Evolutionary conservation across 2,329 filamentous ascomycete genomes (phyloP).

Genomic region (Ceratocystis eucalypticola): DNA sequence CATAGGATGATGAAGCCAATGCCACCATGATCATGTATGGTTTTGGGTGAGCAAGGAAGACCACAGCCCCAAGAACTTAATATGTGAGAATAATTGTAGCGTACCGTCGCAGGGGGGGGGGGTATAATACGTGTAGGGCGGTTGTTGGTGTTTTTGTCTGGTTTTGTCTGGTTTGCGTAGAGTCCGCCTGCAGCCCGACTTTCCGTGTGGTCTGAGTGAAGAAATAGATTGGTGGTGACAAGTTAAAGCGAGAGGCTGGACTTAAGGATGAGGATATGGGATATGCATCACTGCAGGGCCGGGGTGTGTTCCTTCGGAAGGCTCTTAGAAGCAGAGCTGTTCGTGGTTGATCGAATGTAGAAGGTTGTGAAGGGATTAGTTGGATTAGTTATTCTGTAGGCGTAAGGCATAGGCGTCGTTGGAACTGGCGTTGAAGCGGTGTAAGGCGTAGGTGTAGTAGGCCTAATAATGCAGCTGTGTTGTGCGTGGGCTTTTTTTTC

Average conservation of each 20-base stretch:
- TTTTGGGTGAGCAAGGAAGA: neutral
- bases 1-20: slow-evolving; percentile 2
- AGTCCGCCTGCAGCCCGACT: neutral
- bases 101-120: neutral
- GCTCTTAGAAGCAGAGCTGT: neutral
- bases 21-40: neutral
- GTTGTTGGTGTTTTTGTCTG: neutral
- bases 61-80: neutral
- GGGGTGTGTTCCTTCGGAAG: slow-evolving; percentile 2
- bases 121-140: neutral
- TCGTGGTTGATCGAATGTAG: slow-evolving; percentile 1
- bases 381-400: neutral
- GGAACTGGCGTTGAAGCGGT: neutral
- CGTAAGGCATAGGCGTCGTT: neutral
- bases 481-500: neutral
- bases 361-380: slow-evolving; percentile 5
- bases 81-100: neutral
- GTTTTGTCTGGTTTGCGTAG: neutral
- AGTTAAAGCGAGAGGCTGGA: slow-evolving; percentile 15
- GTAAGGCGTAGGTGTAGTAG: neutral
- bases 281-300: slow-evolving; percentile 11
- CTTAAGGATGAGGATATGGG: slow-evolving; percentile 11
- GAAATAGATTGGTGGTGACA: slow-evolving; percentile 1
- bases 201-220: slow-evolving; percentile 6
- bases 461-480: neutral